Conservation (phyloP, 257 asterid genomes). For the Solanum appendiculatum region DNA sequence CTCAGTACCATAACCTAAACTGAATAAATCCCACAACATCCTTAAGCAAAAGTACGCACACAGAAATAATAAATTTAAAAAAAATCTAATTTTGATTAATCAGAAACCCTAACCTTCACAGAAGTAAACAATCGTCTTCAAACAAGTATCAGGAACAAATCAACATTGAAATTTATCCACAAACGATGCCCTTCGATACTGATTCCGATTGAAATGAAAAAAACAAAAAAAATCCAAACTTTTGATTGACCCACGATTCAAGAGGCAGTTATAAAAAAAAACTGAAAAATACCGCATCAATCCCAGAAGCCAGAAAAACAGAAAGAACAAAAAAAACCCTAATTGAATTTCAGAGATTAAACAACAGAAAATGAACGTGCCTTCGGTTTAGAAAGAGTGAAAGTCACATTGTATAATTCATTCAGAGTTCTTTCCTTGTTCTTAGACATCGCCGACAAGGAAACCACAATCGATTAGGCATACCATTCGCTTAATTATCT, state of each 20-base stretch:
- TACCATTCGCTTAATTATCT: constrained; percentile 2
- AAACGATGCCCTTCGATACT: background rate
- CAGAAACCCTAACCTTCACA: constrained; percentile 3
- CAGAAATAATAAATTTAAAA: background rate
- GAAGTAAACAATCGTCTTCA: background rate
- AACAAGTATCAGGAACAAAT: background rate
- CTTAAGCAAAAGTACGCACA: background rate
- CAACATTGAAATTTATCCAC: background rate
- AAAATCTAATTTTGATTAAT: background rate
- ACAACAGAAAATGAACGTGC: constrained; percentile 20
- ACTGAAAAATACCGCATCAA: background rate
- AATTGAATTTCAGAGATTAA: constrained; percentile 1
- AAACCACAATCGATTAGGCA: constrained; percentile 32
- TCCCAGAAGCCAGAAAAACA: background rate
- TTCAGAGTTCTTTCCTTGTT: constrained; percentile 40
- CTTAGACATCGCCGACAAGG: constrained; percentile 37
- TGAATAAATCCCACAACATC: background rate
- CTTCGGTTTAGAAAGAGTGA: constrained; percentile 38
- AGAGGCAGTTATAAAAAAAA: background rate
- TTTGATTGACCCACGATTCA: background rate
- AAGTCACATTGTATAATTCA: constrained; percentile 48
- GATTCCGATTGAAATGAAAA: background rate
- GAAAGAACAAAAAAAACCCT: constrained; percentile 28
- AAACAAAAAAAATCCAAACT: background rate
- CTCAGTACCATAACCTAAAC: background rate